phyloP scores from a whole-genome alignment of 257 asterid species.

The Penstemon eatonii region DNA sequence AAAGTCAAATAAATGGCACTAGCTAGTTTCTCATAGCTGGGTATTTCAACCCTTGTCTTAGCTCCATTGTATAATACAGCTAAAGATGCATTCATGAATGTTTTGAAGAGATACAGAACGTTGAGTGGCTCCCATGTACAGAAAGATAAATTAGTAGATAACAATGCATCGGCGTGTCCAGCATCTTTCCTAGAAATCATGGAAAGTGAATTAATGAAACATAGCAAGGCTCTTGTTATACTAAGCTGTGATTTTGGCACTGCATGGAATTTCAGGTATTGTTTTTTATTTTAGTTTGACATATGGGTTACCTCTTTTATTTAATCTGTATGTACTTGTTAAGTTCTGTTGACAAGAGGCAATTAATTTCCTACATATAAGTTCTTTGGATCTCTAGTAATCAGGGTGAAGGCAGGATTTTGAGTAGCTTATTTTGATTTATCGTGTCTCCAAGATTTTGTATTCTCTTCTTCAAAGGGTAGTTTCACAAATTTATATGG shows the following conservation, averaged over 20 bases:
- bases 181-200: conserved; percentile 26
- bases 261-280: conserved; percentile 87
- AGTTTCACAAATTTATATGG: conserved; percentile 7
- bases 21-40: too few relatives aligned
- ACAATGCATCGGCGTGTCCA: conserved; percentile 24
- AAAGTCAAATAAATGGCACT: too few relatives aligned
- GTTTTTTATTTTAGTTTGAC: not conserved
- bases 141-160: conserved; percentile 30
- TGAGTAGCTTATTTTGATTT: too few relatives aligned
- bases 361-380: too few relatives aligned
- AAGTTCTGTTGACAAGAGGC: not conserved
- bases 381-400: not conserved
- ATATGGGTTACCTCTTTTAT: not conserved
- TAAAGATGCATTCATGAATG: conserved; percentile 65
- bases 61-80: conserved; percentile 63
- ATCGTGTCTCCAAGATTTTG: too few relatives aligned
- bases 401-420: too few relatives aligned
- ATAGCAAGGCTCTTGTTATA: conserved; percentile 71
- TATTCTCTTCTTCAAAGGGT: not conserved
- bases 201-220: conserved; percentile 75
- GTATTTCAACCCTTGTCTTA: conserved; percentile 65
- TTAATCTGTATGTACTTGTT: too few relatives aligned
- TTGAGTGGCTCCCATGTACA: conserved; percentile 25
- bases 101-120: conserved; percentile 44
- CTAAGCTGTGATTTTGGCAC: conserved; percentile 85